Conservation (phyloP, 352 stramenopile genomes). For the Phytophthora pseudosyringae region DNA sequence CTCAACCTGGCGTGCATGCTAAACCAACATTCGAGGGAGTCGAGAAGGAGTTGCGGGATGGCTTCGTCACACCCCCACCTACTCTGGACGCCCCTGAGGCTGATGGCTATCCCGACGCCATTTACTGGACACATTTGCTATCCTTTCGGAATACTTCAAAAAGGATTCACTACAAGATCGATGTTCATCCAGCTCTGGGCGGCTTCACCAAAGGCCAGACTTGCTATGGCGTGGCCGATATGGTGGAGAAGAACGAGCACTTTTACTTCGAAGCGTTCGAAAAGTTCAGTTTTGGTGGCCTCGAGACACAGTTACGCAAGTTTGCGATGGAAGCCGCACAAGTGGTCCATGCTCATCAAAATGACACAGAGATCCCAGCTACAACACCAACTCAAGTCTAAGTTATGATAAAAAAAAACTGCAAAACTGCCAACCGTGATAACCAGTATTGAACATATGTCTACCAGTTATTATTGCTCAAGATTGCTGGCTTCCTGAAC, state of each 20-base stretch:
- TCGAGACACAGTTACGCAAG: conserved; percentile 30
- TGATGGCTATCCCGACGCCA: conserved; percentile 46
- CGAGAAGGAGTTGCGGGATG: conserved; percentile 20
- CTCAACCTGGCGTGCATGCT: conserved; percentile 2
- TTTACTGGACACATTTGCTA: conserved; percentile 75
- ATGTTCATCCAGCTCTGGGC: conserved; percentile 46
- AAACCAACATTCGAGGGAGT: conserved; percentile 26
- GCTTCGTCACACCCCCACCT: conserved; percentile 11
- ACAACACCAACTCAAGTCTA: conserved; percentile 3
- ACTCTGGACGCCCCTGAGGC: conserved; percentile 27
- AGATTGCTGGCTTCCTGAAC: not conserved
- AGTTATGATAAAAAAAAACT: conserved; percentile 15
- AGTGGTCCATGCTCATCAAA: conserved; percentile 14
- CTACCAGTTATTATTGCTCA: not conserved
- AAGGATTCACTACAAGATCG: conserved; percentile 54
- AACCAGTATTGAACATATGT: not conserved
- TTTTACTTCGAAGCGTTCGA: conserved; percentile 34
- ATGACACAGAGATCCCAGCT: conserved; percentile 7
- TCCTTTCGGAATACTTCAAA: conserved; percentile 60
- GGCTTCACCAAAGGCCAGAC: conserved; percentile 54
- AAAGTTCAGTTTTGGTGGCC: conserved; percentile 26
- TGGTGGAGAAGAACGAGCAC: conserved; percentile 27
- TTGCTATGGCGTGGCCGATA: conserved; percentile 56
- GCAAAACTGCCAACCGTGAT: no score
- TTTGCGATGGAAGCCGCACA: conserved; percentile 38